These are phyloP conservation scores for Rhododendron simsii DNA, from an alignment of 148 eudicot genomes.

Conservation along the genomic window DNA sequence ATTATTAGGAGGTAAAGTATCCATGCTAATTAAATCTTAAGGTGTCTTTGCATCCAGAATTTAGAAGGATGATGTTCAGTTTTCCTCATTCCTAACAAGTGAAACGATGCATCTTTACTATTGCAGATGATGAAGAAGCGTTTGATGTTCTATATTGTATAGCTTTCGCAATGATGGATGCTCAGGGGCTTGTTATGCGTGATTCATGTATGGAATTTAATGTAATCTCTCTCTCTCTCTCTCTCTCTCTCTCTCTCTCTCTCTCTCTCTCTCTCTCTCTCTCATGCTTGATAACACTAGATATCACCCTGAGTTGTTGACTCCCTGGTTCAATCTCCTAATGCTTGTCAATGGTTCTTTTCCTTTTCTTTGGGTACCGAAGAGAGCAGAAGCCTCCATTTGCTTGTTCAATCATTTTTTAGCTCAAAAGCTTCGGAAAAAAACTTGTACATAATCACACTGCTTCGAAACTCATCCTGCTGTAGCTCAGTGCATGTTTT, in stretches of 20 bases:
- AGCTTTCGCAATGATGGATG: too few species aligned
- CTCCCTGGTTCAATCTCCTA: not conserved
- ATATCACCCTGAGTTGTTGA: not conserved
- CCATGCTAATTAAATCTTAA: not conserved
- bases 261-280: slow-evolving; percentile 16
- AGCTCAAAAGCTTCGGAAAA: not conserved
- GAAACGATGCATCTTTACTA: not conserved
- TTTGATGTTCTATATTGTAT: too few species aligned
- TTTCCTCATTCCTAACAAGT: not conserved
- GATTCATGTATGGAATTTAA: too few species aligned
- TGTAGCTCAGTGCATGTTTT: too few species aligned
- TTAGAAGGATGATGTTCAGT: not conserved
- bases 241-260: too few species aligned
- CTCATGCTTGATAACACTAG: not conserved
- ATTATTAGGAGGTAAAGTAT: slow-evolving; percentile 64
- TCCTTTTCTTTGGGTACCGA: not conserved
- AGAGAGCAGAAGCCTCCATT: not conserved
- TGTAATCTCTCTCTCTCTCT: too few species aligned
- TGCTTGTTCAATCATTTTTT: not conserved
- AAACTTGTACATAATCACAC: too few species aligned
- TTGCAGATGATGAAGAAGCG: too few species aligned
- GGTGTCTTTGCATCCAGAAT: not conserved
- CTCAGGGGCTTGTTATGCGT: too few species aligned
- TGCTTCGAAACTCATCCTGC: too few species aligned
- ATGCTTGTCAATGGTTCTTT: not conserved